Base-by-base conservation (phyloP, 2,329 filamentous ascomycete genomes). In the Thelonectria rubi region DNA sequence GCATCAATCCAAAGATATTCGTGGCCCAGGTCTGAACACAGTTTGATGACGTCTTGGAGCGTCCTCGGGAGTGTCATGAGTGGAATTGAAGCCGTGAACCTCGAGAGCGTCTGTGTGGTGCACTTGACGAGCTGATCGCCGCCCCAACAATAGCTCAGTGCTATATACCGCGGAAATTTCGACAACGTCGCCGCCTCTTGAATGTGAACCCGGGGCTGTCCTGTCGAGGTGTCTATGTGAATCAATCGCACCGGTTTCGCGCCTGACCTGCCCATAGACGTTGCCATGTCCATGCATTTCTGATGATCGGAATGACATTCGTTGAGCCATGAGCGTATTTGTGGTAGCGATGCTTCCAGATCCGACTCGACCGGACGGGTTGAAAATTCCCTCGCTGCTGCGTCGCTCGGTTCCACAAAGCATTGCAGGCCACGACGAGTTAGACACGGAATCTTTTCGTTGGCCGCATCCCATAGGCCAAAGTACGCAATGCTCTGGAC, bases 131-230 rank as follows among this genome's bases (percentile, higher is more conserved):
- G 51, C 4, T 54, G 51, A 26, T 54, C 51, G 2, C 51, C 51
- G 15, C 51, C 51, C 51, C 40, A 54, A 9, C 51, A 54, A 24
- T 54, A 54, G 51, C 51, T 54, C 6, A 54, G 51, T 9, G 51
- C 51, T 14, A 54, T 26, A n/a, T 54, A 54, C 11, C 12, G 51
- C 5, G 39, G 51, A 12, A 34, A 11, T 1, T 20, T 1, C 14
- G 24, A 3, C 39, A 54, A 18, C 2, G n/a, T 1, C 2, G 12
- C 24, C 2, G 51, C 30, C n/a, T 54, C 51, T 34, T 34, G 51
- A n/a, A 54, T 45, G n/a, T 26, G 20, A 32, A 54, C 15, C 32
- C 12, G 24, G 14, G 51, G 26, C 42, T 53, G 20, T 4, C 37
- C 5, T 32, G 4, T 20, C 40, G 21, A 53, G 15, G 5, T 21